A percentile compares a stretch with the other conserved stretches of the same genome.
Conservation (phyloP, 75 land plant genomes). For the Pinus taeda region DNA sequence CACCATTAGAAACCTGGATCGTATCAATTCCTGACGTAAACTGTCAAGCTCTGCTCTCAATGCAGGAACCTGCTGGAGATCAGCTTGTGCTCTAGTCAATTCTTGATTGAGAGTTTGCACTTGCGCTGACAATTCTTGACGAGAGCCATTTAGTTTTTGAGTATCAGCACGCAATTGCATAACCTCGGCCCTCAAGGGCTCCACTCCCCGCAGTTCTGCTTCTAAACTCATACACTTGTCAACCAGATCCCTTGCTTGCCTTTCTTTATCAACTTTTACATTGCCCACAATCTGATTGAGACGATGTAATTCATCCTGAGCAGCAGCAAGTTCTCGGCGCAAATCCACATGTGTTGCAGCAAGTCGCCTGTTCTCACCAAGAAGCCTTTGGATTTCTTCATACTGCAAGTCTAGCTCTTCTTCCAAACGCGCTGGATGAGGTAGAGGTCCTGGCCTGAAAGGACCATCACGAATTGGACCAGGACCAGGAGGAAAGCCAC, state of each 20-base stretch:
- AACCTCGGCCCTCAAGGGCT: slow-evolving; percentile 62
- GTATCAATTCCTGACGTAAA: slow-evolving; percentile 55
- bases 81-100: slow-evolving; percentile 45
- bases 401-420: slow-evolving; percentile 71
- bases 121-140: slow-evolving; percentile 61
- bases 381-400: slow-evolving; percentile 58
- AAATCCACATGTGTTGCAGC: slow-evolving; percentile 57
- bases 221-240: slow-evolving; percentile 72
- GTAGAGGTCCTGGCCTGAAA: not conserved
- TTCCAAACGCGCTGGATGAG: slow-evolving; percentile 49
- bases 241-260: slow-evolving; percentile 49
- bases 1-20: slow-evolving; percentile 44
- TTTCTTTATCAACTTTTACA: slow-evolving; percentile 53
- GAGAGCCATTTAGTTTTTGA: slow-evolving; percentile 34
- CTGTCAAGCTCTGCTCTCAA: slow-evolving; percentile 57
- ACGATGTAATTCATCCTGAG: slow-evolving; percentile 74
- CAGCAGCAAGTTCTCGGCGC: slow-evolving; percentile 58
- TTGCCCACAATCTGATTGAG: slow-evolving; percentile 39
- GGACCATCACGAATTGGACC: not conserved
- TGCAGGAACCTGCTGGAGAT: slow-evolving; percentile 42
- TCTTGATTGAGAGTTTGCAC: slow-evolving; percentile 63
- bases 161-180: slow-evolving; percentile 53
- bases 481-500: slow-evolving; percentile 18
- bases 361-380: slow-evolving; percentile 56
- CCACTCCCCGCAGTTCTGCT: slow-evolving; percentile 56